Evolutionary conservation across 2,329 filamentous ascomycete genomes (phyloP).

Genomic region (Xylariales sp.): DNA sequence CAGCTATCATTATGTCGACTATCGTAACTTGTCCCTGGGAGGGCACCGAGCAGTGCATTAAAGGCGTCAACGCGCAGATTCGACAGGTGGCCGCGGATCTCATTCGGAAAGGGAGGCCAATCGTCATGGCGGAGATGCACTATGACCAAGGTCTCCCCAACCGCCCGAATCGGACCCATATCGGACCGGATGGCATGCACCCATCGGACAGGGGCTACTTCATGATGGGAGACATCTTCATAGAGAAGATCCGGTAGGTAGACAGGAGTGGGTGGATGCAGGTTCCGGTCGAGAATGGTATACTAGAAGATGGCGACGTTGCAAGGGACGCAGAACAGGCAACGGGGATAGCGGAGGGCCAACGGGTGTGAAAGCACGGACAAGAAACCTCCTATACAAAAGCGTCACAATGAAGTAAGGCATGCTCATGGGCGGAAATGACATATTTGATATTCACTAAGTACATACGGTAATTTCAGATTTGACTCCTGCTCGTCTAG

Average conservation of each 20-base stretch:
- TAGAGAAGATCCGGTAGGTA: slow-evolving; percentile 21
- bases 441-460: too few species aligned
- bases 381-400: too few species aligned
- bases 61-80: slow-evolving; percentile 25
- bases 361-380: too few species aligned
- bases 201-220: slow-evolving; percentile 24
- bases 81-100: slow-evolving; percentile 23
- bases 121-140: slow-evolving; percentile 28
- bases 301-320: slow-evolving; percentile 18
- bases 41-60: slow-evolving; percentile 16
- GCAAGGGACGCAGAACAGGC: slow-evolving; percentile 19
- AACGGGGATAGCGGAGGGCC: background rate
- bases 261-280: slow-evolving; percentile 19
- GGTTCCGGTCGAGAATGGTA: slow-evolving; percentile 17
- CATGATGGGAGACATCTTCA: slow-evolving; percentile 24
- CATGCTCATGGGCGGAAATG: too few species aligned
- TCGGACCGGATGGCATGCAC: slow-evolving; percentile 24
- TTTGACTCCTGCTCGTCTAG: too few species aligned
- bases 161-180: background rate
- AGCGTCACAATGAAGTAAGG: too few species aligned
- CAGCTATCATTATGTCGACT: slow-evolving; percentile 16
- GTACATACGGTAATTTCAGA: too few species aligned
- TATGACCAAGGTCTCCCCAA: background rate
- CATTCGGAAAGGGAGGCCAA: slow-evolving; percentile 14
- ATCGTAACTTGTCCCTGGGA: slow-evolving; percentile 25